Evolutionary conservation across 2,329 filamentous ascomycete genomes (phyloP).

Genomic region (Penicillium sp.): DNA sequence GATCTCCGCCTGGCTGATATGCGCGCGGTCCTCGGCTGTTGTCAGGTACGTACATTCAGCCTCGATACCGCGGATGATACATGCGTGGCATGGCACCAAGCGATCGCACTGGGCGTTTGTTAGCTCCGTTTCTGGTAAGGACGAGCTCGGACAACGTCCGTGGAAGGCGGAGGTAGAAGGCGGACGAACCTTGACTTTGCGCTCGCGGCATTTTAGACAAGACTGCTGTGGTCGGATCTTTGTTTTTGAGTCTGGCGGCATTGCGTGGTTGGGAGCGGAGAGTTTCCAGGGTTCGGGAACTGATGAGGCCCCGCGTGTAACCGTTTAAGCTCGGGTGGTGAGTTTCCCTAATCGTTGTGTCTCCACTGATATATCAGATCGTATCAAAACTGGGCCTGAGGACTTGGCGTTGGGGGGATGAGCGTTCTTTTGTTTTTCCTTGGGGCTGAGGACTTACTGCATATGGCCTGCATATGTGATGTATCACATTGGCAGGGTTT

Average conservation of each 20-base stretch:
- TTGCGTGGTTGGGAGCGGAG: background rate
- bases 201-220: slow-evolving; percentile 27
- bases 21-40: slow-evolving; percentile 55
- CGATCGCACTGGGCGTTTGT: slow-evolving; percentile 25
- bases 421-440: background rate
- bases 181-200: slow-evolving; percentile 26
- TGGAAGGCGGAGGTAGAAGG: background rate
- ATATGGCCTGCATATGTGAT: background rate
- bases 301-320: background rate
- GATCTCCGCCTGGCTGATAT: slow-evolving; percentile 53
- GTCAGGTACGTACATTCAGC: slow-evolving; percentile 29
- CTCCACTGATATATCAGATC: background rate
- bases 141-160: background rate
- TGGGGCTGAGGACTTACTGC: background rate
- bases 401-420: background rate
- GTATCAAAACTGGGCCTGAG: background rate
- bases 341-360: background rate
- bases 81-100: slow-evolving; percentile 25
- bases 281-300: background rate
- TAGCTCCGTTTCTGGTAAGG: background rate
- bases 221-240: slow-evolving; percentile 28
- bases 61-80: slow-evolving; percentile 24
- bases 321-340: background rate
- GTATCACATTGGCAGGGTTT: background rate
- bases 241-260: slow-evolving; percentile 13